phyloP scores from a whole-genome alignment of 495 filamentous ascomycete genomes.

The Hypoxylon rickii region DNA sequence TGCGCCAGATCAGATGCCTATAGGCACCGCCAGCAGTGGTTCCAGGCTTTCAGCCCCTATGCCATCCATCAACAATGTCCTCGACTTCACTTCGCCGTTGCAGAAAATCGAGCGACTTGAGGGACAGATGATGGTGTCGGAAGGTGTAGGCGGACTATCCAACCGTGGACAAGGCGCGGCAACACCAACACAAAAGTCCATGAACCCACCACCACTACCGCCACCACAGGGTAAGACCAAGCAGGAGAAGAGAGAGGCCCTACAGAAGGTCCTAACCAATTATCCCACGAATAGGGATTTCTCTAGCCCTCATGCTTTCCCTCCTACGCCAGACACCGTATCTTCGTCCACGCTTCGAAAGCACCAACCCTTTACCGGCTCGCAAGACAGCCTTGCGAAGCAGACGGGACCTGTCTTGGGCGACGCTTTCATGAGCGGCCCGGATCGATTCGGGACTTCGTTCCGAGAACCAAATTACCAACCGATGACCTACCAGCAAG shows the following conservation, averaged over 20 bases:
- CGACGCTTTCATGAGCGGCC: background rate
- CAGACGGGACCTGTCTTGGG: constrained; percentile 6
- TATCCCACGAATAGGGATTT: constrained; percentile 36
- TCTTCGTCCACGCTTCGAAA: constrained; percentile 53
- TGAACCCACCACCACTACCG: constrained; percentile 24
- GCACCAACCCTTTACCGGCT: constrained; percentile 28
- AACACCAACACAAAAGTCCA: constrained; percentile 24
- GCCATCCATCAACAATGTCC: constrained; percentile 47
- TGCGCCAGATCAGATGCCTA: constrained; percentile 1
- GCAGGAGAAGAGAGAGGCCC: constrained; percentile 48
- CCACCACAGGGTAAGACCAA: constrained; percentile 37
- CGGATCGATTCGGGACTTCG: constrained; percentile 10
- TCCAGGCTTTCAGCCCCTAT: constrained; percentile 38
- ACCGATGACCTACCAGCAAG: constrained; percentile 21
- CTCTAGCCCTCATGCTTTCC: constrained; percentile 42
- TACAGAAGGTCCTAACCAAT: constrained; percentile 47
- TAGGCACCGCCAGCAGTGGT: constrained; percentile 9
- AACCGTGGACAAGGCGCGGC: constrained; percentile 29
- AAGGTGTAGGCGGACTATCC: constrained; percentile 27
- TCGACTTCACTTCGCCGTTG: constrained; percentile 47
- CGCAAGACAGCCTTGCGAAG: constrained; percentile 35
- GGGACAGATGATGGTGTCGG: constrained; percentile 27
- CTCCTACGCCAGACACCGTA: constrained; percentile 61
- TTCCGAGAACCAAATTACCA: constrained; percentile 10
- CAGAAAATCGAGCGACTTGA: constrained; percentile 48